These are phyloP conservation scores for Fraxinus baroniana DNA, from an alignment of 305 asterid genomes.

Conservation along the genomic window DNA sequence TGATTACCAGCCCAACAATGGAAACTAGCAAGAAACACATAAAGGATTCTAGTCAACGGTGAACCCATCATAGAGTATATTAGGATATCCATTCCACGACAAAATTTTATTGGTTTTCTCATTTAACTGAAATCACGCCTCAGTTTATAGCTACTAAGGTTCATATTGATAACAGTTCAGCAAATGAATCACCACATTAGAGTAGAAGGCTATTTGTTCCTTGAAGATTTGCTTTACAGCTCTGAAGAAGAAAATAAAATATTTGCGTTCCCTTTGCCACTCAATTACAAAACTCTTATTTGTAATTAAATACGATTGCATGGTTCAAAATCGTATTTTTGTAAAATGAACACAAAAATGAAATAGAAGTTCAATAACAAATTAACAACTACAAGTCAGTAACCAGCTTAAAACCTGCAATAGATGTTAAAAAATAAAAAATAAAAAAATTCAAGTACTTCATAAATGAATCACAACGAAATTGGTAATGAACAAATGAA, in stretches of 20 bases:
- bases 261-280: conserved; percentile 5
- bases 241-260: conserved; percentile 7
- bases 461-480: background rate
- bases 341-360: background rate
- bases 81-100: conserved; percentile 16
- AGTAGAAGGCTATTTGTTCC: background rate
- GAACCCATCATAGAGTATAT: conserved; percentile 16
- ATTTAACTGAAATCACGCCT: conserved; percentile 5
- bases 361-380: background rate
- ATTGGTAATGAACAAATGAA: background rate
- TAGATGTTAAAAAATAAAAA: background rate
- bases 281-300: background rate
- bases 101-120: conserved; percentile 1
- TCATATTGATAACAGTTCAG: background rate
- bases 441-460: background rate
- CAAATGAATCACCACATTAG: conserved; percentile 3
- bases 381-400: background rate
- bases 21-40: conserved; percentile 51
- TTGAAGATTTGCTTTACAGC: background rate
- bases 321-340: background rate
- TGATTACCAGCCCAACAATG: conserved; percentile 76
- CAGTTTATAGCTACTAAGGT: background rate
- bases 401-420: background rate
- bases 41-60: conserved; percentile 32
- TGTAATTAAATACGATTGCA: background rate